phyloP scores from a whole-genome alignment of 768 basidiomycete genomes.

The Macrolepiota fuliginosa region DNA sequence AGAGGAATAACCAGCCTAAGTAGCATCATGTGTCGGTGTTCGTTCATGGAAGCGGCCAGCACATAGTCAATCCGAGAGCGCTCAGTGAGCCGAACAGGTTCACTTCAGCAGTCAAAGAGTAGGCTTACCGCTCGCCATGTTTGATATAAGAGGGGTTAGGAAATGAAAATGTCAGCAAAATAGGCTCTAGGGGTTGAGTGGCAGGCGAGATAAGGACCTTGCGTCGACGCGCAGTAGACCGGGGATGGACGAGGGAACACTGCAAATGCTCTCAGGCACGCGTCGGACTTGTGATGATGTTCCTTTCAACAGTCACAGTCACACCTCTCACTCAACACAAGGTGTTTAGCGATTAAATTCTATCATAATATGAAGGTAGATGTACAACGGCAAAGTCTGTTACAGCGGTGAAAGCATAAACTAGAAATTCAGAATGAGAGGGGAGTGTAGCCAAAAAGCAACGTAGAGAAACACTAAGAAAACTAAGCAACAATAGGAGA shows the following conservation, averaged over 20 bases:
- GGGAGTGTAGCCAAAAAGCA: not conserved
- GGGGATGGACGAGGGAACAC: not conserved
- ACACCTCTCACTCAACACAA: not conserved
- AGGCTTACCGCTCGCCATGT: conserved; percentile 9
- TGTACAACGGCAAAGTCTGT: conserved; percentile 1
- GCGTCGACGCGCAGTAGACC: not conserved
- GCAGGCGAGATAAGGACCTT: not conserved
- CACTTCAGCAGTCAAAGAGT: not conserved
- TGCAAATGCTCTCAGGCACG: conserved; percentile 1
- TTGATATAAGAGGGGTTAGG: not conserved
- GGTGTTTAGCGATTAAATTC: not conserved
- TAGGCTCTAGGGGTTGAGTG: not conserved
- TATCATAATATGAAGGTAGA: not conserved
- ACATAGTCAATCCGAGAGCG: not conserved
- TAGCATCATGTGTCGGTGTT: not conserved
- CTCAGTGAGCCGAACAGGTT: not conserved
- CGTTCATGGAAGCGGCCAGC: not conserved
- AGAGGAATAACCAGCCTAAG: conserved; percentile 93
- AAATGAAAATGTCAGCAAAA: not conserved
- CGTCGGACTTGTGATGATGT: not conserved
- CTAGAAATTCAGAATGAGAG: not conserved
- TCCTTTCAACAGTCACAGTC: conserved; percentile 6
- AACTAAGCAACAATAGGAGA: not conserved
- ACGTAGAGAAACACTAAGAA: conserved; percentile 2
- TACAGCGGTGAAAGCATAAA: not conserved